Conservation (phyloP, 306 rosid genomes). For the Chamaecrista fasciculata region DNA sequence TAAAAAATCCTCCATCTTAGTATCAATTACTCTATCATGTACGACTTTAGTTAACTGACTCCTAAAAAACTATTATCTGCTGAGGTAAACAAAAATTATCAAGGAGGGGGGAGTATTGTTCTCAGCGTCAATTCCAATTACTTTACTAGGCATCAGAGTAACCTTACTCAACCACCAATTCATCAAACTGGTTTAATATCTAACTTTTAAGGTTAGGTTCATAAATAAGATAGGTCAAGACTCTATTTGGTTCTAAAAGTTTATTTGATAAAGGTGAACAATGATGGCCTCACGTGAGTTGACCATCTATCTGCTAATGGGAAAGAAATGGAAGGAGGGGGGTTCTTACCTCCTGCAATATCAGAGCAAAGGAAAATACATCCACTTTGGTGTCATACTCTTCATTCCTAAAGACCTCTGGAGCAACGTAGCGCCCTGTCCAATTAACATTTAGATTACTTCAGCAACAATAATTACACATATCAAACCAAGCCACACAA, state of each 20-base stretch:
- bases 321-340: neutral
- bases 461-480: conserved; percentile 15
- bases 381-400: conserved; percentile 56
- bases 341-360: conserved; percentile 50
- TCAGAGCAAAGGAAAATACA: conserved; percentile 55
- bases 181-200: neutral
- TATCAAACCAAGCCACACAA: conserved; percentile 15
- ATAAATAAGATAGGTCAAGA: neutral
- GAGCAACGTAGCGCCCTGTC: conserved; percentile 64
- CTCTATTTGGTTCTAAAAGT: too few species aligned
- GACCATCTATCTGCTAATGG: neutral
- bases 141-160: neutral
- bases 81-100: neutral
- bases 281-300: neutral
- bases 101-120: neutral
- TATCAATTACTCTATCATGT: neutral
- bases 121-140: neutral
- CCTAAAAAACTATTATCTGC: neutral
- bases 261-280: neutral
- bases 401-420: conserved; percentile 52
- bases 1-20: neutral
- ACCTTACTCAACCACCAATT: neutral
- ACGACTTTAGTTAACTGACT: neutral
- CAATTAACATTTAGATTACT: conserved; percentile 19
- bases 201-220: conserved; percentile 6